phyloP scores from a whole-genome alignment of 2,329 filamentous ascomycete genomes.

The Blastomyces gilchristii region DNA sequence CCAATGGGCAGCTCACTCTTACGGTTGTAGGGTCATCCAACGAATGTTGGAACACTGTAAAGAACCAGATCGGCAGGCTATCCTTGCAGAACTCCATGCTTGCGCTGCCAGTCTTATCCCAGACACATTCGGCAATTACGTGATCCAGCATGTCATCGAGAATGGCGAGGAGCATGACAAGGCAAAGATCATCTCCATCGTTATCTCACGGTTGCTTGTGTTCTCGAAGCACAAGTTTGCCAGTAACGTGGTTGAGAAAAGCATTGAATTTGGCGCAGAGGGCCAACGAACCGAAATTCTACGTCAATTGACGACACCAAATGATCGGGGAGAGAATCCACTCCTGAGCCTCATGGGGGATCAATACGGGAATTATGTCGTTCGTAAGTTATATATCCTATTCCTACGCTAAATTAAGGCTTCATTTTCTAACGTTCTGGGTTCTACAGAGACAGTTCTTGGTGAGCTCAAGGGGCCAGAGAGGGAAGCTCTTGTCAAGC shows the following conservation, averaged over 20 bases:
- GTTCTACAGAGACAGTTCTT: constrained; percentile 66
- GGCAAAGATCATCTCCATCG: constrained; percentile 59
- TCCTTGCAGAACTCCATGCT: constrained; percentile 69
- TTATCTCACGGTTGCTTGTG: constrained; percentile 59
- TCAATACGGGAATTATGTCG: constrained; percentile 90
- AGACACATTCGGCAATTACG: constrained; percentile 92
- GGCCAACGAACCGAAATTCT: constrained; percentile 63
- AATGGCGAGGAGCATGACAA: constrained; percentile 65
- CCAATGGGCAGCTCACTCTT: constrained; percentile 64
- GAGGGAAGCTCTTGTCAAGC: constrained; percentile 49
- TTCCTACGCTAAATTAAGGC: neutral
- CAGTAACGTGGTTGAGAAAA: constrained; percentile 94
- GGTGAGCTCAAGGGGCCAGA: constrained; percentile 51
- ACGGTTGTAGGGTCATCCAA: constrained; percentile 88
- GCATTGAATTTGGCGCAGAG: constrained; percentile 60
- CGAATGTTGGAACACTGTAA: constrained; percentile 77
- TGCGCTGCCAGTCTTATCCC: constrained; percentile 63
- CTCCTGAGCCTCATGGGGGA: constrained; percentile 74
- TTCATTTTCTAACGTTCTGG: constrained; percentile 10
- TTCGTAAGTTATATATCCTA: constrained; percentile 59
- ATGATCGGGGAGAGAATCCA: constrained; percentile 57
- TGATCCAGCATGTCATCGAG: constrained; percentile 81
- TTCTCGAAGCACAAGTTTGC: constrained; percentile 94
- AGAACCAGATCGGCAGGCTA: constrained; percentile 56
- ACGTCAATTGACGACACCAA: constrained; percentile 48